Percentiles rank a stretch among this genome's conserved stretches.
Evolutionary conservation across 768 basidiomycete genomes (phyloP).

Genomic region (Hygrocybe coccinea): DNA sequence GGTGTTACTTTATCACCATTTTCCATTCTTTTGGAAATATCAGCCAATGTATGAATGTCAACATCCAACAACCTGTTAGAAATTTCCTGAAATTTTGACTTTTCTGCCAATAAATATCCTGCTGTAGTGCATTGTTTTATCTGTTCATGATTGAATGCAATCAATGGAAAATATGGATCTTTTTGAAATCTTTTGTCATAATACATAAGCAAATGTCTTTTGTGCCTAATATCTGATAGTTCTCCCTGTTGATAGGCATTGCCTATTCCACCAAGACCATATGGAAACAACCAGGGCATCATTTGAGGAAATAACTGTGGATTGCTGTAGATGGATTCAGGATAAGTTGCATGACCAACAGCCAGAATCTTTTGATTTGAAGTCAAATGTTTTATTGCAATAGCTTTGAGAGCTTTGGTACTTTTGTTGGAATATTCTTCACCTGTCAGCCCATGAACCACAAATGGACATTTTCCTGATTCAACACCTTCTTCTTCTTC

Average conservation of each 20-base stretch:
- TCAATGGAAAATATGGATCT: slow-evolving; percentile 23
- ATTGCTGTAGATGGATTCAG: slow-evolving; percentile 23
- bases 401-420: slow-evolving; percentile 13
- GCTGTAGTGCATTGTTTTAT: slow-evolving; percentile 20
- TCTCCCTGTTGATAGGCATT: not conserved
- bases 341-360: slow-evolving; percentile 13
- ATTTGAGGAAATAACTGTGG: slow-evolving; percentile 26
- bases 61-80: slow-evolving; percentile 16
- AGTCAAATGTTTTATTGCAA: slow-evolving; percentile 15
- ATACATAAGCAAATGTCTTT: slow-evolving; percentile 21
- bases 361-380: slow-evolving; percentile 15
- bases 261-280: slow-evolving; percentile 33
- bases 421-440: slow-evolving; percentile 10
- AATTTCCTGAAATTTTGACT: slow-evolving; percentile 24
- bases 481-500: slow-evolving; percentile 19
- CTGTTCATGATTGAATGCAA: slow-evolving; percentile 30
- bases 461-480: slow-evolving; percentile 23
- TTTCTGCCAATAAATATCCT: slow-evolving; percentile 26
- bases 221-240: slow-evolving; percentile 20
- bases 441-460: slow-evolving; percentile 25
- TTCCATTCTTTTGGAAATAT: not conserved
- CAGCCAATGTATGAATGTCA: slow-evolving; percentile 17
- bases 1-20: not conserved
- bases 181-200: slow-evolving; percentile 27
- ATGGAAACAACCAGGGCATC: slow-evolving; percentile 38